Evolutionary conservation across 2,329 filamentous ascomycete genomes (phyloP).

Genomic region (Lomentospora prolificans): DNA sequence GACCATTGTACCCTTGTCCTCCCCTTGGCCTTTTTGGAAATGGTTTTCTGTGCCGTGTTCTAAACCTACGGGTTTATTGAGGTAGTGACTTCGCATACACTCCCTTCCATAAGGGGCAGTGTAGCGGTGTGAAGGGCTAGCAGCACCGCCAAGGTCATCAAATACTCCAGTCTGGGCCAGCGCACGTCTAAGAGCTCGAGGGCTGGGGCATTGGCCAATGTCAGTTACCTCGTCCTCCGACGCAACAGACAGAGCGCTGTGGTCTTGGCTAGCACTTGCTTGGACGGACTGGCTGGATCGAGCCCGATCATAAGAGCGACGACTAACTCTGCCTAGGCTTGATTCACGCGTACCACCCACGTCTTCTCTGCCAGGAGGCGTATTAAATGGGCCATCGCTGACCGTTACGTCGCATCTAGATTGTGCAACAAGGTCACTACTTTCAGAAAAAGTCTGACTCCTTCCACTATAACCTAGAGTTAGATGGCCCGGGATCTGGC

Average conservation of each 20-base stretch:
- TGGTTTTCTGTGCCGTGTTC: not conserved
- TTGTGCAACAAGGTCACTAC: not conserved
- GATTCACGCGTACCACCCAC: not conserved
- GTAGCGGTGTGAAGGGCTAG: not conserved
- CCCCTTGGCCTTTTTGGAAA: not conserved
- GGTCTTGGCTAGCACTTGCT: not conserved
- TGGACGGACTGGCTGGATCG: not conserved
- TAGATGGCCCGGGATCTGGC: not conserved
- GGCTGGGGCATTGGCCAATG: not conserved
- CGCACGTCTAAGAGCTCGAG: not conserved
- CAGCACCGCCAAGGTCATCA: not conserved
- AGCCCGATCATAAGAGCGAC: not conserved
- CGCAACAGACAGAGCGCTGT: not conserved
- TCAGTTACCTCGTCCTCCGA: not conserved
- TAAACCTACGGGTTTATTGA: not conserved
- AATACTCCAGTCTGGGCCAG: not conserved
- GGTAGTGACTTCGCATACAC: not conserved
- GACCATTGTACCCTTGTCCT: not conserved
- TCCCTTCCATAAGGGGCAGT: not conserved
- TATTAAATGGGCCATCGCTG: not conserved
- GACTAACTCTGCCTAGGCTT: not conserved
- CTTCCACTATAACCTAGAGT: not conserved
- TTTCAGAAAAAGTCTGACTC: not conserved
- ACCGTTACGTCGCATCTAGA: not conserved
- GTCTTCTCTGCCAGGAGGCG: not conserved